phyloP scores from a whole-genome alignment of 148 eudicot genomes.

The Rhododendron griersonianum region DNA sequence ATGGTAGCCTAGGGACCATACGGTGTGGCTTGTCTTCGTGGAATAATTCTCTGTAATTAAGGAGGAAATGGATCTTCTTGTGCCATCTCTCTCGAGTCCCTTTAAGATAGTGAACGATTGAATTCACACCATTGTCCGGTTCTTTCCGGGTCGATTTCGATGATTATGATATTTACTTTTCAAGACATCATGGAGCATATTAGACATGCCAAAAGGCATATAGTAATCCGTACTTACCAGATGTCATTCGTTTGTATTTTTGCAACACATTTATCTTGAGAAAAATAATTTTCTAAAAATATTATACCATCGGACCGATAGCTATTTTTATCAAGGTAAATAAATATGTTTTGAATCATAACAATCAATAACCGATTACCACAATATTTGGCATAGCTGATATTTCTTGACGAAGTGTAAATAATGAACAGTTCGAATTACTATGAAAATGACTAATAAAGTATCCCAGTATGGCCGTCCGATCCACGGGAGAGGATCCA shows the following conservation, averaged over 20 bases:
- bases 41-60: not conserved
- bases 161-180: not conserved
- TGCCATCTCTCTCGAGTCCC: not conserved
- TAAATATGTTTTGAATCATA: too few relatives aligned
- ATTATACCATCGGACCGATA: too few relatives aligned
- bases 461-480: not conserved
- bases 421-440: too few relatives aligned
- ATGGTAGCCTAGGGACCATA: not conserved
- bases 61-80: not conserved
- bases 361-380: too few relatives aligned
- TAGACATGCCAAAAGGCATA: not conserved
- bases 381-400: too few relatives aligned
- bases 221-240: too few relatives aligned
- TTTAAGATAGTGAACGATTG: not conserved
- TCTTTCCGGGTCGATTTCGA: not conserved
- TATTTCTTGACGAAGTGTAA: too few relatives aligned
- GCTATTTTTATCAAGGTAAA: too few relatives aligned
- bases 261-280: too few relatives aligned
- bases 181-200: not conserved
- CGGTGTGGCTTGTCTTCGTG: not conserved
- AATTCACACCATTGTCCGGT: not conserved
- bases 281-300: too few relatives aligned
- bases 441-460: too few relatives aligned
- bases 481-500: not conserved
- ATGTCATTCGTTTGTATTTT: too few relatives aligned